These are phyloP conservation scores for Casaregolazyma suthepensis DNA, from an alignment of 1,139 yeast species.

Conservation along the genomic window DNA sequence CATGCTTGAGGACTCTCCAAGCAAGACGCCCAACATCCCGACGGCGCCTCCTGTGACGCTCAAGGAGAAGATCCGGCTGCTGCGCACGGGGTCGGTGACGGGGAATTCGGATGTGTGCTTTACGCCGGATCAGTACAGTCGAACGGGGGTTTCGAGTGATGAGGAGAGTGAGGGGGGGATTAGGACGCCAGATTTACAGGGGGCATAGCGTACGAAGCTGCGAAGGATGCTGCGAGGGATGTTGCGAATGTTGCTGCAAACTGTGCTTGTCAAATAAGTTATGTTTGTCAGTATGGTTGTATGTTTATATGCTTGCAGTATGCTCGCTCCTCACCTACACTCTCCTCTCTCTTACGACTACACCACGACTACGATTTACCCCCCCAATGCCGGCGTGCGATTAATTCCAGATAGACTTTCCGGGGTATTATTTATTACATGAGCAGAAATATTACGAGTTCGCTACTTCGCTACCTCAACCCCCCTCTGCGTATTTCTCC, in stretches of 20 bases:
- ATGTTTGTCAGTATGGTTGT: too few species aligned
- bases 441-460: not conserved
- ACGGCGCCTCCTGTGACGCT: conserved; percentile 30
- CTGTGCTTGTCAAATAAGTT: too few species aligned
- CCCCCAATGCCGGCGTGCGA: not conserved
- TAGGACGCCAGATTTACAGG: too few species aligned
- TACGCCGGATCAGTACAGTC: conserved; percentile 6
- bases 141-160: conserved; percentile 2
- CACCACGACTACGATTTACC: too few species aligned
- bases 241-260: too few species aligned
- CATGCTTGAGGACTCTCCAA: not conserved
- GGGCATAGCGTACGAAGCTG: too few species aligned
- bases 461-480: not conserved
- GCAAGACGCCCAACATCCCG: conserved; percentile 21
- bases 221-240: too few species aligned
- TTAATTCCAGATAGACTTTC: not conserved
- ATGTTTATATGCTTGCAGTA: too few species aligned
- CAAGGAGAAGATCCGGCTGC: conserved; percentile 27
- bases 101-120: conserved; percentile 9
- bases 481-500: not conserved
- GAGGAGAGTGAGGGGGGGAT: too few species aligned
- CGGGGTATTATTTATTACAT: not conserved
- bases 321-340: too few species aligned
- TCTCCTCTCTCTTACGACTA: too few species aligned
- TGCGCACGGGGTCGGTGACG: conserved; percentile 26